Percentiles rank a stretch among this genome's conserved stretches.
Conservation (phyloP, 805 yeast genomes). For the Yamadazyma sp. region DNA sequence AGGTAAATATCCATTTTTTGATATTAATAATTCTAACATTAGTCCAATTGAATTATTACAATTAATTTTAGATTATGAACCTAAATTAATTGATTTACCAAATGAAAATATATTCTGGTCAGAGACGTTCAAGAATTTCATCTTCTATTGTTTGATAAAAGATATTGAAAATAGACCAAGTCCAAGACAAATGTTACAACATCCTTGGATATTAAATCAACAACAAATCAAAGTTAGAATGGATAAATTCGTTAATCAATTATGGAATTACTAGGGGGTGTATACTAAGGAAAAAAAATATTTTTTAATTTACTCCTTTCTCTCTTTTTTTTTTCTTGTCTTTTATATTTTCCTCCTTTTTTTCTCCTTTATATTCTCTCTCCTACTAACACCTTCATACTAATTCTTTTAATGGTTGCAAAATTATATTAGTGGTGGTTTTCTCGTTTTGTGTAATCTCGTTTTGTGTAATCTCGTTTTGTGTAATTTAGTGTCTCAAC, state of each 20-base stretch:
- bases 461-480: too few species aligned
- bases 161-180: slow-evolving; percentile 80
- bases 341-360: not conserved
- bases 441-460: too few species aligned
- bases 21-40: slow-evolving; percentile 24
- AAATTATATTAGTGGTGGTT: too few species aligned
- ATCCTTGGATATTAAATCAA: slow-evolving; percentile 90
- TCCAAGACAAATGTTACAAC: slow-evolving; percentile 88
- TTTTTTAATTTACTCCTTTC: not conserved
- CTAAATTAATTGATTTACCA: slow-evolving; percentile 75
- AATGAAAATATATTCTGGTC: slow-evolving; percentile 78
- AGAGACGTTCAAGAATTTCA: slow-evolving; percentile 75
- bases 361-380: too few species aligned
- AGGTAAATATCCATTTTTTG: slow-evolving; percentile 78
- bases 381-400: too few species aligned
- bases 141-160: slow-evolving; percentile 76
- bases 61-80: slow-evolving; percentile 78
- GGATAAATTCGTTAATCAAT: slow-evolving; percentile 77
- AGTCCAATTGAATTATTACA: slow-evolving; percentile 83
- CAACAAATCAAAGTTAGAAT: slow-evolving; percentile 69
- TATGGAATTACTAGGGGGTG: slow-evolving; percentile 50
- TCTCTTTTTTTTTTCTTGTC: too few species aligned
- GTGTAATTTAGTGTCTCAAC: too few species aligned
- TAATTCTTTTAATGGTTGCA: too few species aligned
- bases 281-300: too few species aligned